A percentile compares a stretch with the other conserved stretches of the same genome.
Conservation (phyloP, 495 filamentous ascomycete genomes). For the Xanthoparmelia taractica region DNA sequence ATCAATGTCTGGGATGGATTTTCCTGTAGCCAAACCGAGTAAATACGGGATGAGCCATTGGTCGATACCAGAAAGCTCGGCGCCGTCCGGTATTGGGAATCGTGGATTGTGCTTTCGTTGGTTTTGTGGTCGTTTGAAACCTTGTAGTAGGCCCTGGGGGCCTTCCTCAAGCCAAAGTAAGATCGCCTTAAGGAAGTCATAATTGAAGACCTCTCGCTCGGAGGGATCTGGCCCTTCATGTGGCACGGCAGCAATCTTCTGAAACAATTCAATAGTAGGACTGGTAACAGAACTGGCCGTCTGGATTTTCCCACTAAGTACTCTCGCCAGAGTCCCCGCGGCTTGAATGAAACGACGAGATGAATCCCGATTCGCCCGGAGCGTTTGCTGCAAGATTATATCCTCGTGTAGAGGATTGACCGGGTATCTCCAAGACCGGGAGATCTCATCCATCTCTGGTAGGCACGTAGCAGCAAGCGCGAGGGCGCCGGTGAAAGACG, state of each 20-base stretch:
- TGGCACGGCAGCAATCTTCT: slow-evolving; percentile 40
- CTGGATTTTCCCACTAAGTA: slow-evolving; percentile 44
- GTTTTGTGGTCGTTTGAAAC: slow-evolving; percentile 42
- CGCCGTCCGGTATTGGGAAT: slow-evolving; percentile 47
- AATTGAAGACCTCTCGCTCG: slow-evolving; percentile 46
- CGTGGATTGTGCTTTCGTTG: slow-evolving; percentile 34
- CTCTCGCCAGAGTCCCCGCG: slow-evolving; percentile 51
- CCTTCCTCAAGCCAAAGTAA: slow-evolving; percentile 56
- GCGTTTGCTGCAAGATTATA: slow-evolving; percentile 47
- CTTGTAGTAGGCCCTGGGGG: slow-evolving; percentile 42
- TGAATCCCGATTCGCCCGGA: slow-evolving; percentile 50
- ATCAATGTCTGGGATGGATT: slow-evolving; percentile 50
- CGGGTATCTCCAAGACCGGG: slow-evolving; percentile 52
- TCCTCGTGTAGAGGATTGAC: slow-evolving; percentile 47
- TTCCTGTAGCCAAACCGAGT: slow-evolving; percentile 40
- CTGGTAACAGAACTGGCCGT: slow-evolving; percentile 29
- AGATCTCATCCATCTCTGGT: slow-evolving; percentile 49
- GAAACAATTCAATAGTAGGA: slow-evolving; percentile 35
- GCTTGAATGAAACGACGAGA: slow-evolving; percentile 62
- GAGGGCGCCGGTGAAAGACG: slow-evolving; percentile 43
- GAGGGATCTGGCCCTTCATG: slow-evolving; percentile 40
- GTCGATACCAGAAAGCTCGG: slow-evolving; percentile 46
- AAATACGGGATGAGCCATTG: slow-evolving; percentile 53
- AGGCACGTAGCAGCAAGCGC: slow-evolving; percentile 43
- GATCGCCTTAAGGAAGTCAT: slow-evolving; percentile 60